phyloP scores from a whole-genome alignment of 495 filamentous ascomycete species.

The Amorphotheca resinae region DNA sequence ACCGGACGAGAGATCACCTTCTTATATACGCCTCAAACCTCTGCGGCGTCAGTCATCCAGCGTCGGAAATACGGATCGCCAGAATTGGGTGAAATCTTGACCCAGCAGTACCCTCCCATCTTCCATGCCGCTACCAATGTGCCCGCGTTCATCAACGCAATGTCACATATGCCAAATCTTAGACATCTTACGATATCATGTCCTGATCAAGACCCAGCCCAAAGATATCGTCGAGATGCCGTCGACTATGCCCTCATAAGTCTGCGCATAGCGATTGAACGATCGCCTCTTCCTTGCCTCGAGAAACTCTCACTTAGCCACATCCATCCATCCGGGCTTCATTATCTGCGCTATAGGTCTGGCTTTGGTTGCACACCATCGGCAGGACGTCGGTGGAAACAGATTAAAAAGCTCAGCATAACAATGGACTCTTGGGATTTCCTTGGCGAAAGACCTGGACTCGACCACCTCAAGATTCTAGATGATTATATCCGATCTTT shows the following conservation, averaged over 20 bases:
- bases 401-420: constrained; percentile 56
- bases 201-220: constrained; percentile 50
- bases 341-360: constrained; percentile 53
- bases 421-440: constrained; percentile 53
- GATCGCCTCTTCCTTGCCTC: constrained; percentile 44
- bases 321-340: constrained; percentile 54
- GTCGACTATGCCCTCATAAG: constrained; percentile 78
- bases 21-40: constrained; percentile 57
- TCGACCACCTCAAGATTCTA: constrained; percentile 63
- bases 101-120: constrained; percentile 66
- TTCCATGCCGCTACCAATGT: constrained; percentile 82
- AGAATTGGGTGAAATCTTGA: constrained; percentile 50
- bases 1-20: constrained; percentile 63
- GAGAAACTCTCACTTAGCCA: constrained; percentile 49
- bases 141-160: constrained; percentile 58
- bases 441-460: constrained; percentile 30
- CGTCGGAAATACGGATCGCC: constrained; percentile 49
- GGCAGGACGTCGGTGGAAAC: constrained; percentile 52
- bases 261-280: constrained; percentile 62
- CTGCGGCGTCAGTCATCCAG: constrained; percentile 31
- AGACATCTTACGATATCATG: constrained; percentile 58
- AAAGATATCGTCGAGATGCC: constrained; percentile 56
- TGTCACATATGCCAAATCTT: constrained; percentile 49
- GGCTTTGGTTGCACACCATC: constrained; percentile 56
- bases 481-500: constrained; percentile 60